These are phyloP conservation scores for Penicillium mononematosum DNA, from an alignment of 495 filamentous ascomycete genomes.

Conservation along the genomic window DNA sequence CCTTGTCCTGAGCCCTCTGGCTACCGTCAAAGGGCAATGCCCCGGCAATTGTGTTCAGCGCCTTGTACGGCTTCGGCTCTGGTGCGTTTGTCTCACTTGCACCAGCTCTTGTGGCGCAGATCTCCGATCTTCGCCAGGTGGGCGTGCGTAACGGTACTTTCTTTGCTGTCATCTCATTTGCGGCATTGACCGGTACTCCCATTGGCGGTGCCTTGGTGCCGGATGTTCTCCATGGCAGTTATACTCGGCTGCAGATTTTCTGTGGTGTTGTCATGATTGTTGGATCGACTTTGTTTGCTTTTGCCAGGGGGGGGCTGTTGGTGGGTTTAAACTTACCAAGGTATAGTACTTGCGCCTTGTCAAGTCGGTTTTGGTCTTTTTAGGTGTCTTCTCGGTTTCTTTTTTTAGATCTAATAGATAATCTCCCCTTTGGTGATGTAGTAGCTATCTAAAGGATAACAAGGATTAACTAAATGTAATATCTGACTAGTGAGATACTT, in stretches of 20 bases:
- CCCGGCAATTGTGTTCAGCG: constrained; percentile 63
- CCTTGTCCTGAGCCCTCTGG: constrained; percentile 68
- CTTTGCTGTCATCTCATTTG: constrained; percentile 63
- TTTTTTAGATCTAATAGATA: neutral
- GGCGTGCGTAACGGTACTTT: constrained; percentile 68
- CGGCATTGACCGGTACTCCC: constrained; percentile 66
- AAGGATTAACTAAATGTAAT: neutral
- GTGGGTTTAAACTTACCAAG: constrained; percentile 35
- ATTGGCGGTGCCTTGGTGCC: constrained; percentile 69
- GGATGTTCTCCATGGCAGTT: constrained; percentile 52
- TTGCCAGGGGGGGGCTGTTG: constrained; percentile 36
- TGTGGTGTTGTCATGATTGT: constrained; percentile 59
- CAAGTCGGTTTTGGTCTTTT: neutral
- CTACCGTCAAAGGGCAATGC: constrained; percentile 59
- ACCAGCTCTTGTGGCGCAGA: constrained; percentile 61
- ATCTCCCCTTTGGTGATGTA: neutral
- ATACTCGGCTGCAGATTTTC: constrained; percentile 63
- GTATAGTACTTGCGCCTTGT: constrained; percentile 19
- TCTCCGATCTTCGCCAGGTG: constrained; percentile 70
- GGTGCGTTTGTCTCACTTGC: constrained; percentile 68
- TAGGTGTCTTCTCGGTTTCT: neutral
- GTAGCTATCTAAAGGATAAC: neutral
- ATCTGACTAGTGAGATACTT: too few relatives aligned
- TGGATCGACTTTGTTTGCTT: constrained; percentile 50
- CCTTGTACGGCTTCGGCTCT: constrained; percentile 69